Conservation (phyloP, 140 eudicot genomes). For the Ambrosia hybrid region DNA sequence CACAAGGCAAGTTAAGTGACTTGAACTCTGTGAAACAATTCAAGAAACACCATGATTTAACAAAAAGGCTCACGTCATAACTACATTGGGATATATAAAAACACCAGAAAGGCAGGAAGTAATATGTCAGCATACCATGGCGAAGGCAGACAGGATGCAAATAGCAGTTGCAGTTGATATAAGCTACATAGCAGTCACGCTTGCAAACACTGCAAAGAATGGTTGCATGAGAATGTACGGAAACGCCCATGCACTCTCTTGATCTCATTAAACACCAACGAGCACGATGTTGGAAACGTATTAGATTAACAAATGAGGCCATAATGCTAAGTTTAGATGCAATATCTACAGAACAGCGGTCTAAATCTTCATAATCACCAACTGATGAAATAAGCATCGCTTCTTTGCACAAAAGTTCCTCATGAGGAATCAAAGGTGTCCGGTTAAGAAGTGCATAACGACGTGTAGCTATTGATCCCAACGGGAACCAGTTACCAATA, state of each 20-base stretch:
- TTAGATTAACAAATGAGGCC: conserved; percentile 74
- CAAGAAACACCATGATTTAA: conserved; percentile 5
- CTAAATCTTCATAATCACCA: conserved; percentile 41
- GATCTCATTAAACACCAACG: conserved; percentile 73
- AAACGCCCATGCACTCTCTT: conserved; percentile 50
- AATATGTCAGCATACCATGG: conserved; percentile 56
- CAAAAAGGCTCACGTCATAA: not conserved
- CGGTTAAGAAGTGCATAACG: conserved; percentile 89
- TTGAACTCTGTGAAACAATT: conserved; percentile 44
- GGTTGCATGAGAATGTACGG: conserved; percentile 65
- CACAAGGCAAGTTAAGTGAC: conserved; percentile 68
- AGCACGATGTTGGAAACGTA: conserved; percentile 81
- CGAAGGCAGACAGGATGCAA: conserved; percentile 92
- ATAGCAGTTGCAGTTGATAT: conserved; percentile 75
- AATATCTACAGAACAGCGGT: conserved; percentile 42
- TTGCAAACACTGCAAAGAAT: conserved; percentile 94
- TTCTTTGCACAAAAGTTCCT: conserved; percentile 95
- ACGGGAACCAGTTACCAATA: conserved; percentile 84
- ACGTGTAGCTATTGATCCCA: conserved; percentile 82
- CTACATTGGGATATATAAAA: not conserved
- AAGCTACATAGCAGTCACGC: conserved; percentile 84
- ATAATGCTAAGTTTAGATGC: conserved; percentile 51
- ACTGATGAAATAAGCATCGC: conserved; percentile 64
- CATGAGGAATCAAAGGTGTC: conserved; percentile 86
- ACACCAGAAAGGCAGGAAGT: not conserved